phyloP scores from a whole-genome alignment of 768 basidiomycete species.

The Tylopilus balloui region DNA sequence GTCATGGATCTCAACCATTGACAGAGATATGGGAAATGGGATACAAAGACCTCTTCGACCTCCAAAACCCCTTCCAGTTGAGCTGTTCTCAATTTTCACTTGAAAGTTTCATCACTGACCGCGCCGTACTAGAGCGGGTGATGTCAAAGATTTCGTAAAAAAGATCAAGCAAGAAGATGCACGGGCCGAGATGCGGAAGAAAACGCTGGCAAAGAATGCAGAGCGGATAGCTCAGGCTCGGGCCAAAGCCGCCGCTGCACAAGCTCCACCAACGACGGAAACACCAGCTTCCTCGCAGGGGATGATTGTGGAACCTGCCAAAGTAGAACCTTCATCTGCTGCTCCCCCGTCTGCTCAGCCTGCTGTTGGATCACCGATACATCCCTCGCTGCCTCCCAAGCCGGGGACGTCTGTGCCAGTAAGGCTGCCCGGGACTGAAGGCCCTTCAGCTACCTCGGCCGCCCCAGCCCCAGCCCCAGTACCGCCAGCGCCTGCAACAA shows the following conservation, averaged over 20 bases:
- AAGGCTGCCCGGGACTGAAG: conserved; percentile 31
- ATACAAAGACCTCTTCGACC: conserved; percentile 56
- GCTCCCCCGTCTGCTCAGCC: conserved; percentile 8
- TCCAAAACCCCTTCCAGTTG: conserved; percentile 66
- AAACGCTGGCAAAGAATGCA: conserved; percentile 35
- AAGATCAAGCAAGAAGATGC: conserved; percentile 65
- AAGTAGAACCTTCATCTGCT: conserved; percentile 13
- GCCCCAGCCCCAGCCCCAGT: conserved; percentile 6
- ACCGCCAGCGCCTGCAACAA: conserved; percentile 11
- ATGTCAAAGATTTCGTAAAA: conserved; percentile 70
- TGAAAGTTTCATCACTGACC: conserved; percentile 1
- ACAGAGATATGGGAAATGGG: conserved; percentile 86
- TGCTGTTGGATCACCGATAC: conserved; percentile 42
- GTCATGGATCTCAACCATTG: conserved; percentile 62
- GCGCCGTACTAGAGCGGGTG: conserved; percentile 49
- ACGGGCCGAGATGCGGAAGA: conserved; percentile 51
- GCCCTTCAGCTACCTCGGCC: conserved; percentile 21
- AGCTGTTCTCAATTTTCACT: conserved; percentile 22
- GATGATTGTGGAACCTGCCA: conserved; percentile 15
- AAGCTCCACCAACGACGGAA: conserved; percentile 22
- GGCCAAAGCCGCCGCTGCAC: conserved; percentile 39
- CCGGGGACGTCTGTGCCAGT: conserved; percentile 44
- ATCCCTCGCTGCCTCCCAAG: conserved; percentile 70
- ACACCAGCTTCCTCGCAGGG: conserved; percentile 17
- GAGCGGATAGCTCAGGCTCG: conserved; percentile 37